These are phyloP conservation scores for Mycena rebaudengoi DNA, from an alignment of 768 basidiomycete genomes.

Conservation along the genomic window DNA sequence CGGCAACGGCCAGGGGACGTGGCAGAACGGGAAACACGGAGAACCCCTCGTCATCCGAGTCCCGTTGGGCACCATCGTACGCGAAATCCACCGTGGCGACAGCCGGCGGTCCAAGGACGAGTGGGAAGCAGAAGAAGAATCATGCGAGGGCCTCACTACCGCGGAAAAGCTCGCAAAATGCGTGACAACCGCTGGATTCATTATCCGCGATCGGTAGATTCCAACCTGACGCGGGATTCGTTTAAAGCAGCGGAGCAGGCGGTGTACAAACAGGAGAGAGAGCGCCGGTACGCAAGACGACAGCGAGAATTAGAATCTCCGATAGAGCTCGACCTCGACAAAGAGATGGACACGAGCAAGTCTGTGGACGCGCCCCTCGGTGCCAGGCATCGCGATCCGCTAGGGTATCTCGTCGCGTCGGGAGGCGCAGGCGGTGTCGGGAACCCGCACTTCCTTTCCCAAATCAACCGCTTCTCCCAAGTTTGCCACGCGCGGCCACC, in stretches of 20 bases:
- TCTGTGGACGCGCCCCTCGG: slow-evolving; percentile 72
- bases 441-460: slow-evolving; percentile 84
- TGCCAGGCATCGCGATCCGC: slow-evolving; percentile 55
- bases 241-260: slow-evolving; percentile 78
- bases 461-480: slow-evolving; percentile 82
- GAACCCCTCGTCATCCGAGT: slow-evolving; percentile 80
- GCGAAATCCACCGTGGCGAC: slow-evolving; percentile 74
- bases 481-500: slow-evolving; percentile 81
- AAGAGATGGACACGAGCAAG: slow-evolving; percentile 48
- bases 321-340: slow-evolving; percentile 70
- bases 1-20: slow-evolving; percentile 80
- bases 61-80: slow-evolving; percentile 90
- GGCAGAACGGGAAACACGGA: slow-evolving; percentile 84
- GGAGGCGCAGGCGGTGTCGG: slow-evolving; percentile 89
- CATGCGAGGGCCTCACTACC: slow-evolving; percentile 53
- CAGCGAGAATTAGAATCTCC: slow-evolving; percentile 51
- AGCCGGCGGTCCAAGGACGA: slow-evolving; percentile 69
- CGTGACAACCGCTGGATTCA: slow-evolving; percentile 80
- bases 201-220: slow-evolving; percentile 73
- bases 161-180: slow-evolving; percentile 64
- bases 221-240: slow-evolving; percentile 66
- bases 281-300: slow-evolving; percentile 56
- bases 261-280: slow-evolving; percentile 68
- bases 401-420: slow-evolving; percentile 72
- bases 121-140: slow-evolving; percentile 79